These are phyloP conservation scores for Gaillardinia entomophila DNA, from an alignment of 805 yeast genomes.

Conservation along the genomic window DNA sequence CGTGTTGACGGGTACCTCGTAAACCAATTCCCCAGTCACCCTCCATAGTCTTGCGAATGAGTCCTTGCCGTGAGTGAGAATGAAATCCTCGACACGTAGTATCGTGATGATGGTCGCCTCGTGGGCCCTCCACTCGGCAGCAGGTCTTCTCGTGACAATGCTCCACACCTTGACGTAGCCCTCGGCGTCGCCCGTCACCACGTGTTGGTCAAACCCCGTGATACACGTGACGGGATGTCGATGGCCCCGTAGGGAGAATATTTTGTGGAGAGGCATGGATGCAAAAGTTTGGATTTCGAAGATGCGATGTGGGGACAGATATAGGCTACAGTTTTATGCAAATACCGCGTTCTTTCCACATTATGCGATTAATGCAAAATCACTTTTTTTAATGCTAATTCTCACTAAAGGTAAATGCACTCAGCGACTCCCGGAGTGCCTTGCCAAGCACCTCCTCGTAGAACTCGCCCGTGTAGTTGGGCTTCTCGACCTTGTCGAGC, in stretches of 20 bases:
- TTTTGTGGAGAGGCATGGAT: too few species aligned
- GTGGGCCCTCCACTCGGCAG: slow-evolving; percentile 58
- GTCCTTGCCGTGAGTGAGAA: slow-evolving; percentile 67
- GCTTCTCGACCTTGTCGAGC: slow-evolving; percentile 18
- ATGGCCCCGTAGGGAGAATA: too few species aligned
- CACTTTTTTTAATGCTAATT: neutral
- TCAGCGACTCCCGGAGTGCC: neutral
- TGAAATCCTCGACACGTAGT: slow-evolving; percentile 17
- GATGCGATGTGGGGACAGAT: too few species aligned
- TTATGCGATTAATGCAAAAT: neutral
- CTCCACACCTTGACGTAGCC: slow-evolving; percentile 70
- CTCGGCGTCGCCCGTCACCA: slow-evolving; percentile 53
- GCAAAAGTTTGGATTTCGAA: too few species aligned
- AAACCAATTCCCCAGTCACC: slow-evolving; percentile 10
- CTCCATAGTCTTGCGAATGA: slow-evolving; percentile 47
- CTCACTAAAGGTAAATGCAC: neutral
- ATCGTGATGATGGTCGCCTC: slow-evolving; percentile 44
- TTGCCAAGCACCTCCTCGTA: neutral
- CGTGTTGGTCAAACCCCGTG: slow-evolving; percentile 1
- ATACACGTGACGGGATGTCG: slow-evolving; percentile 10
- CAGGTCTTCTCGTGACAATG: slow-evolving; percentile 48
- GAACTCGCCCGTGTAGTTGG: slow-evolving; percentile 5
- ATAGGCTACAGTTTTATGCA: too few species aligned
- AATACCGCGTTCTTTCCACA: too few species aligned
- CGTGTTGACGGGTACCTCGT: slow-evolving; percentile 64